These are phyloP conservation scores for Balakata baccata DNA, from an alignment of 345 rosid genomes.

Conservation along the genomic window DNA sequence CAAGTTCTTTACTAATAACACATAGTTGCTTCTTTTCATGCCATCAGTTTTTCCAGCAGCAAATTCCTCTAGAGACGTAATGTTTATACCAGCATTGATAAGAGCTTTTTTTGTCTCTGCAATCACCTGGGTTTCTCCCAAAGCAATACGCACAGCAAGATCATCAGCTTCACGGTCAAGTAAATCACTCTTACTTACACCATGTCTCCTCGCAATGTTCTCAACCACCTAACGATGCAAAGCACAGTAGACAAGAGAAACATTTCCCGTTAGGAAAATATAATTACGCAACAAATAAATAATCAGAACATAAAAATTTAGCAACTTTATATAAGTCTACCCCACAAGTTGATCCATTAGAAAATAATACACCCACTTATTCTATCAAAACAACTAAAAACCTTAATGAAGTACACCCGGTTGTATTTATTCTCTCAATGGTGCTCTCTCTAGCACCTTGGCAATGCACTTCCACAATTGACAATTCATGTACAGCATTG, in stretches of 20 bases:
- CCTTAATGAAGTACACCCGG: too few species aligned
- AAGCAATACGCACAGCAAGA: conserved; percentile 92
- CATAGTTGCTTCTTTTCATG: conserved; percentile 72
- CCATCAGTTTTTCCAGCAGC: conserved; percentile 57
- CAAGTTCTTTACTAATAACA: conserved; percentile 83
- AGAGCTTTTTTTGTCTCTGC: conserved; percentile 87
- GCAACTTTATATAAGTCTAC: background rate
- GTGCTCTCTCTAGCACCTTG: too few species aligned
- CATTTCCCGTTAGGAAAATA: background rate
- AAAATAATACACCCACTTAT: background rate
- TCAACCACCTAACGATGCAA: conserved; percentile 57
- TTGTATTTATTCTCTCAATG: too few species aligned
- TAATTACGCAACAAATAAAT: background rate
- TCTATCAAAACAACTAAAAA: too few species aligned
- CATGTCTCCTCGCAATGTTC: conserved; percentile 74
- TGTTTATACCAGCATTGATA: conserved; percentile 74
- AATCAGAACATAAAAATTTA: background rate
- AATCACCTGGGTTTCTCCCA: conserved; percentile 94
- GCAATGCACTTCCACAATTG: background rate
- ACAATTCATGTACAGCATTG: background rate
- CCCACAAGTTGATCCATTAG: background rate
- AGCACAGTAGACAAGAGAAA: background rate
- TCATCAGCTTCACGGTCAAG: conserved; percentile 88
- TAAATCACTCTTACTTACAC: conserved; percentile 85
- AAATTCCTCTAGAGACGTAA: conserved; percentile 61